phyloP scores from a whole-genome alignment of 2,329 filamentous ascomycete genomes.

The Ceratocystis harringtonii region DNA sequence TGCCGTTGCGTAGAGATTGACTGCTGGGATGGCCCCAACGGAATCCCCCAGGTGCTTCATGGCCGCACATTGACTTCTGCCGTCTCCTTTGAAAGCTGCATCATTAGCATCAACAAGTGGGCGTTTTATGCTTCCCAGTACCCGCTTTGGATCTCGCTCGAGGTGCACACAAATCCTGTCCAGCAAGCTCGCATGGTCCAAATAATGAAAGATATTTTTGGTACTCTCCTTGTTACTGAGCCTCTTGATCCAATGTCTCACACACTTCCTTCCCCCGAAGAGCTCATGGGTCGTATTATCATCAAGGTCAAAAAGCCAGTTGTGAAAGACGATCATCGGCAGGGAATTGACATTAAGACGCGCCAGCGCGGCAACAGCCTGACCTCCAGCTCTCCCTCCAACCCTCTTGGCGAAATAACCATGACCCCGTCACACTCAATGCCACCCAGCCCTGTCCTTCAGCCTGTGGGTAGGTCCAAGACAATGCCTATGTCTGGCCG shows the following conservation, averaged over 20 bases:
- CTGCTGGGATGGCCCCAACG: conserved; percentile 89
- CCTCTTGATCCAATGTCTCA: conserved; percentile 54
- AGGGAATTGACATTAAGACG: conserved; percentile 28
- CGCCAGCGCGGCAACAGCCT: conserved; percentile 53
- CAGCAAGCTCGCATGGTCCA: conserved; percentile 83
- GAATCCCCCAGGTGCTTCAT: conserved; percentile 78
- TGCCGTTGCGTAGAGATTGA: conserved; percentile 96
- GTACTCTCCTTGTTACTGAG: conserved; percentile 60
- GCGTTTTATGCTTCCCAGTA: conserved; percentile 79
- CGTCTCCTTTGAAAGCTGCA: conserved; percentile 80
- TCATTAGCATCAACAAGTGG: conserved; percentile 86
- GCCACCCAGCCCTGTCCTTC: conserved; percentile 39
- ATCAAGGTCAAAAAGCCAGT: conserved; percentile 87
- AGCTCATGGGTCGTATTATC: conserved; percentile 68
- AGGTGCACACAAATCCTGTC: conserved; percentile 74
- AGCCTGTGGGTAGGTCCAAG: conserved; percentile 23
- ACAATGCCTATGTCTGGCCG: neutral
- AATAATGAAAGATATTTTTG: conserved; percentile 75
- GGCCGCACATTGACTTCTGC: conserved; percentile 78
- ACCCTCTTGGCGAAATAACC: conserved; percentile 40
- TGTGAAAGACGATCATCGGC: conserved; percentile 24
- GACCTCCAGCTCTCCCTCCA: conserved; percentile 50
- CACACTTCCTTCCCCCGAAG: conserved; percentile 68
- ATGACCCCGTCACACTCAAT: conserved; percentile 36
- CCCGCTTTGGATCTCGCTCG: conserved; percentile 84